A percentile compares a stretch with the other conserved stretches of the same genome.
phyloP scores from a whole-genome alignment of 2,329 filamentous ascomycete species.

The Colletotrichum lindemuthianum region DNA sequence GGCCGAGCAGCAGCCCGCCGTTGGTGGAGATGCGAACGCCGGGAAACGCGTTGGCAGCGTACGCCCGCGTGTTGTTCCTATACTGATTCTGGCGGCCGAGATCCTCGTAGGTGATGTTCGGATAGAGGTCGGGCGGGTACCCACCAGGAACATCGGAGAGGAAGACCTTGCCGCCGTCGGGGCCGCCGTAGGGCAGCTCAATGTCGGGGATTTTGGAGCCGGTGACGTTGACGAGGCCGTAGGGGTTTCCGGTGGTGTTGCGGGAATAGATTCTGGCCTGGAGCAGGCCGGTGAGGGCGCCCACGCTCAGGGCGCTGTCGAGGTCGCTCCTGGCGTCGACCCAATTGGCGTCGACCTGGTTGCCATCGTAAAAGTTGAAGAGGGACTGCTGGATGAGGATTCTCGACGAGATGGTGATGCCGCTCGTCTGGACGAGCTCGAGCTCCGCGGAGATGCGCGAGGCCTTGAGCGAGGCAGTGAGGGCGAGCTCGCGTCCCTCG shows the following conservation, averaged over 20 bases:
- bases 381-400: slow-evolving; percentile 67
- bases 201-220: slow-evolving; percentile 59
- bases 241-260: slow-evolving; percentile 66
- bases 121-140: slow-evolving; percentile 78
- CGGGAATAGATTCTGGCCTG: slow-evolving; percentile 80
- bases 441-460: slow-evolving; percentile 83
- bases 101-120: slow-evolving; percentile 76
- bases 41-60: slow-evolving; percentile 60
- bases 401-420: slow-evolving; percentile 75
- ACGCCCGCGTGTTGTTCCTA: slow-evolving; percentile 53
- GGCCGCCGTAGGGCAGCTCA: slow-evolving; percentile 67
- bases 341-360: slow-evolving; percentile 70
- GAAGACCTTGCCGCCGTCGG: slow-evolving; percentile 66
- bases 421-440: slow-evolving; percentile 80
- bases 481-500: slow-evolving; percentile 70
- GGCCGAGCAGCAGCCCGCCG: slow-evolving; percentile 78
- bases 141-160: slow-evolving; percentile 73
- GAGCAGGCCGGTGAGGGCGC: slow-evolving; percentile 66
- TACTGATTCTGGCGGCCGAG: slow-evolving; percentile 53
- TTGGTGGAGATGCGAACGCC: slow-evolving; percentile 60
- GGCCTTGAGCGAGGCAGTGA: slow-evolving; percentile 89
- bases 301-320: slow-evolving; percentile 72
- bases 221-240: slow-evolving; percentile 74
- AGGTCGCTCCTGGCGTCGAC: slow-evolving; percentile 70
- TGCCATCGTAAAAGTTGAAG: slow-evolving; percentile 62